Conservation (phyloP, 768 basidiomycete genomes). For the Leccinum obscurum region DNA sequence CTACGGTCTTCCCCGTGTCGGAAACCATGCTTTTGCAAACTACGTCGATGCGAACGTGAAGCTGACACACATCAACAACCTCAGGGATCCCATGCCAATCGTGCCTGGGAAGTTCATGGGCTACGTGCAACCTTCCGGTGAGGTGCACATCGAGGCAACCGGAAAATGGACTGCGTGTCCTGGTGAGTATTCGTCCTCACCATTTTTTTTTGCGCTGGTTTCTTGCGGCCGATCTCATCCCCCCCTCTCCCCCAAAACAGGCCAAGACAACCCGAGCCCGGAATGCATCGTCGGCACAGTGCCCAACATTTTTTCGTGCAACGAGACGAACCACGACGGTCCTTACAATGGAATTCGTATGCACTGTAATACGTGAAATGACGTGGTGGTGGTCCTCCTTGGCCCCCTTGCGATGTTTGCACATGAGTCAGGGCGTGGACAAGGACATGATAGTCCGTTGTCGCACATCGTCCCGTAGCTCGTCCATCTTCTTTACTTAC, state of each 20-base stretch:
- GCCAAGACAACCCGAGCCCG: constrained; percentile 56
- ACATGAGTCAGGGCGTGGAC: too few relatives aligned
- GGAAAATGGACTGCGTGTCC: constrained; percentile 56
- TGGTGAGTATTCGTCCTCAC: constrained; percentile 26
- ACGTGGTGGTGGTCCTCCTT: neutral
- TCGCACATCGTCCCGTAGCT: neutral
- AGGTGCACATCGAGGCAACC: constrained; percentile 43
- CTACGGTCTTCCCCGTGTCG: constrained; percentile 42
- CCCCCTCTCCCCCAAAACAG: constrained; percentile 26
- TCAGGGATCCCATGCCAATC: constrained; percentile 40
- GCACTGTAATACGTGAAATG: constrained; percentile 2
- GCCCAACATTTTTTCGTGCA: constrained; percentile 43
- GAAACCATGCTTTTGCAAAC: constrained; percentile 60
- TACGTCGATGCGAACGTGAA: constrained; percentile 46
- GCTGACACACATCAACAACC: constrained; percentile 56
- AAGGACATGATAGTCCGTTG: too few relatives aligned
- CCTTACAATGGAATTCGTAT: constrained; percentile 31
- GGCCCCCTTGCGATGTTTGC: too few relatives aligned
- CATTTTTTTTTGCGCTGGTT: neutral
- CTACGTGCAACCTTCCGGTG: constrained; percentile 40
- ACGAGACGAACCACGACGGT: constrained; percentile 46
- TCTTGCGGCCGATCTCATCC: neutral
- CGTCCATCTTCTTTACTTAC: neutral
- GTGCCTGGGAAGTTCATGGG: constrained; percentile 34
- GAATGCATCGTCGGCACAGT: constrained; percentile 26